phyloP scores from a whole-genome alignment of 202 grass and related monocot genomes.

The Setaria viridis region DNA sequence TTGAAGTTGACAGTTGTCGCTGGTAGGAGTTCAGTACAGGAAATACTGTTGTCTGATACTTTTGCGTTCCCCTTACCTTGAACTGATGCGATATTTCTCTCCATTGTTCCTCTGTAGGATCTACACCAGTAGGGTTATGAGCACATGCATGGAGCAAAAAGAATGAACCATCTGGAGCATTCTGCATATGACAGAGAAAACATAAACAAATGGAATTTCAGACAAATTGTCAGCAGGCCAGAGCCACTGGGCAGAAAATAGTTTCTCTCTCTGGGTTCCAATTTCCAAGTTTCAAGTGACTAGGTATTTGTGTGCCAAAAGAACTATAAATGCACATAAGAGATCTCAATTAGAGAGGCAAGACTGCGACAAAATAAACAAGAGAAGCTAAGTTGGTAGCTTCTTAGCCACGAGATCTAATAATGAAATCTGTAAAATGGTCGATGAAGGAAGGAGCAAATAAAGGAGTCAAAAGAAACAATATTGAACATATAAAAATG shows the following conservation, averaged over 20 bases:
- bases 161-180: slow-evolving; percentile 94
- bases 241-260: slow-evolving; percentile 6
- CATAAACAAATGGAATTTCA: slow-evolving; percentile 35
- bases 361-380: neutral
- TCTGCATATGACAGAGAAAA: slow-evolving; percentile 56
- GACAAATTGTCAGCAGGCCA: slow-evolving; percentile 26
- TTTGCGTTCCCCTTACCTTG: slow-evolving; percentile 57
- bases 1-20: neutral
- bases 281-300: neutral
- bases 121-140: slow-evolving; percentile 97
- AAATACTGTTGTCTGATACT: slow-evolving; percentile 8
- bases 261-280: neutral
- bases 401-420: neutral
- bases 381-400: neutral
- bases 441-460: slow-evolving; percentile 12
- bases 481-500: neutral
- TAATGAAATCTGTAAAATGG: slow-evolving; percentile 9
- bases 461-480: slow-evolving; percentile 14
- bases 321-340: slow-evolving; percentile 27
- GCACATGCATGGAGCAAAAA: slow-evolving; percentile 99
- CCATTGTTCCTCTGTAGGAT: slow-evolving; percentile 99
- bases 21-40: neutral
- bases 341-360: neutral
- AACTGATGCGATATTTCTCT: slow-evolving; percentile 94
- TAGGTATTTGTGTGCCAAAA: neutral